Evolutionary conservation across 2,329 filamentous ascomycete genomes (phyloP).

Genomic region (Botrytis fabae): DNA sequence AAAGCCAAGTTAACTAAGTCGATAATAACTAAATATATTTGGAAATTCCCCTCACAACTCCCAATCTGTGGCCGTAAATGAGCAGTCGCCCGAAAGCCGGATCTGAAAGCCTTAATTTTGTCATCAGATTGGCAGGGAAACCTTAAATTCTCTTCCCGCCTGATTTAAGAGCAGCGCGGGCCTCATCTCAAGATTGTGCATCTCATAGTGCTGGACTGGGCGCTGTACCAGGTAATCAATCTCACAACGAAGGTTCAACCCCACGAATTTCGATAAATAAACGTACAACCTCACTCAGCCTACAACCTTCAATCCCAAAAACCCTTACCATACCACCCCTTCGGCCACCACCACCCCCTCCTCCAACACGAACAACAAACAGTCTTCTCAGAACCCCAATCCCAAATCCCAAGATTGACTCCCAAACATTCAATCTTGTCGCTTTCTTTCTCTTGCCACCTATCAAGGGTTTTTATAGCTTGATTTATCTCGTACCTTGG

Average conservation of each 20-base stretch:
- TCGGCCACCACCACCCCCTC: not conserved
- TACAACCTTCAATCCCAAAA: slow-evolving; percentile 3
- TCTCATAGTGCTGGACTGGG: not conserved
- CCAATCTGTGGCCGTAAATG: not conserved
- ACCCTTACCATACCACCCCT: not conserved
- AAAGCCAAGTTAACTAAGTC: too few relatives aligned
- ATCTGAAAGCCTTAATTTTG: slow-evolving; percentile 5
- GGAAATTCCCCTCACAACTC: too few relatives aligned
- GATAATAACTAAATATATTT: too few relatives aligned
- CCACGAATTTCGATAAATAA: slow-evolving; percentile 20
- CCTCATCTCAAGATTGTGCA: slow-evolving; percentile 10
- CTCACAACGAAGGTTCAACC: slow-evolving; percentile 15
- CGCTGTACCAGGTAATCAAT: not conserved
- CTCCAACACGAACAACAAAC: not conserved
- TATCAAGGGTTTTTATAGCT: not conserved
- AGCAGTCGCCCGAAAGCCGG: too few relatives aligned
- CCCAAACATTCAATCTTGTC: slow-evolving; percentile 5
- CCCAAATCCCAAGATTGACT: slow-evolving; percentile 7
- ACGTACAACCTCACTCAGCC: slow-evolving; percentile 19
- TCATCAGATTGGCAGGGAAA: slow-evolving; percentile 4
- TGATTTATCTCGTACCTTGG: not conserved
- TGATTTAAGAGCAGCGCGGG: not conserved
- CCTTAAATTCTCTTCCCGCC: not conserved
- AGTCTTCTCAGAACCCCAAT: not conserved
- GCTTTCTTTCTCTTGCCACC: slow-evolving; percentile 10